Conservation (phyloP, 2,329 filamentous ascomycete species). For the Pyricularia grisea region DNA sequence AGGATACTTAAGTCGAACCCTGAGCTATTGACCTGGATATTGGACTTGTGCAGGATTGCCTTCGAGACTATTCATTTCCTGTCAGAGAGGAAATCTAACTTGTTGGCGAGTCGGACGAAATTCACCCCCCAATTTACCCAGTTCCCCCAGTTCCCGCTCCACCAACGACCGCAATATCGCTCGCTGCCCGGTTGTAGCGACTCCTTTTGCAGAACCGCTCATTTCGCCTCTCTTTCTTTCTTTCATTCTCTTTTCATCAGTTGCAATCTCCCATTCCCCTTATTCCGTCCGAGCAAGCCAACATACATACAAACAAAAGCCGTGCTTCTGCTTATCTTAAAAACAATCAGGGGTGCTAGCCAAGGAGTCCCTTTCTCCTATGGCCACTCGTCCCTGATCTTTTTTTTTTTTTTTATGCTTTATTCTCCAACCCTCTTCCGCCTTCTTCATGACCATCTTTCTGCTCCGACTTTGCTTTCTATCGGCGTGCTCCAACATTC, state of each 20-base stretch:
- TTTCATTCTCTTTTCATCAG: background rate
- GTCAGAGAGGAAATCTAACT: background rate
- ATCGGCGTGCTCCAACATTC: conserved; percentile 33
- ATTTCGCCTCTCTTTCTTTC: conserved; percentile 1
- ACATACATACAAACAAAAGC: background rate
- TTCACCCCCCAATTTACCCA: background rate
- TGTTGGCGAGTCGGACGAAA: background rate
- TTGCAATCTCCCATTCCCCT: conserved; percentile 1
- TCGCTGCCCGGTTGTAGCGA: conserved; percentile 5
- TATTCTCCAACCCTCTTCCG: conserved; percentile 1
- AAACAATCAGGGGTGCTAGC: background rate
- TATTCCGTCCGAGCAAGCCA: background rate
- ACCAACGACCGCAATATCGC: background rate
- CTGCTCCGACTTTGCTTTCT: conserved; percentile 36
- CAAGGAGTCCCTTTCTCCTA: conserved; percentile 3
- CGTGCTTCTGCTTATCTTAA: conserved; percentile 2
- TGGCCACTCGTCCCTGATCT: conserved; percentile 3
- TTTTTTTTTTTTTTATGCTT: background rate
- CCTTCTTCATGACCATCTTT: conserved; percentile 35
- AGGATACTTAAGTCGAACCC: conserved; percentile 1
- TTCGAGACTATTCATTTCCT: background rate
- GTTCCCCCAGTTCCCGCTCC: background rate
- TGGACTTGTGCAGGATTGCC: background rate
- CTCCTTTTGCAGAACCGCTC: conserved; percentile 2
- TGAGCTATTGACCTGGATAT: background rate